These are phyloP conservation scores for Alternaria gaisen DNA, from an alignment of 2,329 filamentous ascomycete genomes.

Conservation along the genomic window DNA sequence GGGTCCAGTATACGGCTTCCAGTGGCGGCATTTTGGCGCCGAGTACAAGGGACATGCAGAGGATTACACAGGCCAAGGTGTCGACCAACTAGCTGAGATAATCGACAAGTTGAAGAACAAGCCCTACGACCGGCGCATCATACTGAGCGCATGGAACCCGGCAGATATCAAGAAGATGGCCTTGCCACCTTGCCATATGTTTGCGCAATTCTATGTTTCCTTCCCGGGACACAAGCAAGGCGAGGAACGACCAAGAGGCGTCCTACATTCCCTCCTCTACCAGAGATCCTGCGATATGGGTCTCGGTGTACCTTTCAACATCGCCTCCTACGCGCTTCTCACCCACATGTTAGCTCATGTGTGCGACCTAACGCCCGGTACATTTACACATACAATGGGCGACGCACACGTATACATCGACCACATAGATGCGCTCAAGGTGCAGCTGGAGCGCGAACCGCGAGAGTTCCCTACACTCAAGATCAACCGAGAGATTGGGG, in stretches of 20 bases:
- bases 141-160: constrained; percentile 94
- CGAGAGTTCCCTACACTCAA: constrained; percentile 80
- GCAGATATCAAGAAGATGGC: constrained; percentile 87
- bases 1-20: constrained; percentile 96
- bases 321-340: constrained; percentile 90
- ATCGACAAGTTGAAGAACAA: constrained; percentile 82
- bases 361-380: constrained; percentile 83
- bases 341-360: constrained; percentile 95
- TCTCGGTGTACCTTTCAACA: constrained; percentile 96
- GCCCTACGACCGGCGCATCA: constrained; percentile 89
- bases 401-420: constrained; percentile 97
- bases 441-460: constrained; percentile 82
- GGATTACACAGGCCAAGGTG: constrained; percentile 87
- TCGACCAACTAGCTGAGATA: constrained; percentile 93
- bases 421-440: constrained; percentile 85
- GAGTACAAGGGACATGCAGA: constrained; percentile 73
- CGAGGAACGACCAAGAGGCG: constrained; percentile 63
- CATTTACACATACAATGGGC: constrained; percentile 93
- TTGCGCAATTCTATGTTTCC: constrained; percentile 93
- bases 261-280: constrained; percentile 88
- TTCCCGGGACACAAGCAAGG: constrained; percentile 62
- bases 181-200: constrained; percentile 95
- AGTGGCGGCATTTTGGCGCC: constrained; percentile 98
- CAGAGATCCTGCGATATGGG: constrained; percentile 97
- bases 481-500: constrained; percentile 72